Conservation (phyloP, 2,329 filamentous ascomycete genomes). For the Claviceps sp. region DNA sequence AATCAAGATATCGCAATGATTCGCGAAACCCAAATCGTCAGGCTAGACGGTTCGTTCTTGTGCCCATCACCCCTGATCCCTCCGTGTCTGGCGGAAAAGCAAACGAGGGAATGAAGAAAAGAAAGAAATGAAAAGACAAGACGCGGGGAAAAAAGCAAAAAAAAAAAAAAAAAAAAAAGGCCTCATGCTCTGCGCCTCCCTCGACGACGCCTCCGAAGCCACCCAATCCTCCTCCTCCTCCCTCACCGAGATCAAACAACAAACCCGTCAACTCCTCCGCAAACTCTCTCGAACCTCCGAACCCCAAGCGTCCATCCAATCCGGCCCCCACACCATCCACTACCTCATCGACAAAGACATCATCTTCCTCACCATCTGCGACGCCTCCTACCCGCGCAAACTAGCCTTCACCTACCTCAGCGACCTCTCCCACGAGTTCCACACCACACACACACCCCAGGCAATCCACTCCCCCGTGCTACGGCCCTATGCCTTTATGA, state of each 20-base stretch:
- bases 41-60: constrained; percentile 61
- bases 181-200: constrained; percentile 86
- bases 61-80: constrained; percentile 1
- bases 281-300: constrained; percentile 81
- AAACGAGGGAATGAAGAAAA: not conserved
- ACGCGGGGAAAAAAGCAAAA: not conserved
- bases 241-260: constrained; percentile 76
- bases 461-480: constrained; percentile 64
- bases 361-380: constrained; percentile 88
- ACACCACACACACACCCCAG: constrained; percentile 60
- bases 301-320: constrained; percentile 84
- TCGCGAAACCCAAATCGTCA: constrained; percentile 82
- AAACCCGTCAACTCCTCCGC: constrained; percentile 82
- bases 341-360: constrained; percentile 76
- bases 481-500: constrained; percentile 91
- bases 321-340: constrained; percentile 69
- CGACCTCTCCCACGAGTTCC: constrained; percentile 84
- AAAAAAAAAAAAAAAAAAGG: constrained; percentile 36
- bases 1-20: constrained; percentile 46
- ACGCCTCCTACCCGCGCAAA: constrained; percentile 89
- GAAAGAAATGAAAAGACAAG: not conserved
- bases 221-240: constrained; percentile 32
- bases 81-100: no score
- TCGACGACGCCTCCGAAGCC: constrained; percentile 51
- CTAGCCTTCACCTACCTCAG: constrained; percentile 96